Percentiles rank a stretch among this genome's conserved stretches.
These are phyloP conservation scores for Coleophoma cylindrospora DNA, from an alignment of 2,329 filamentous ascomycete species.

Conservation along the genomic window DNA sequence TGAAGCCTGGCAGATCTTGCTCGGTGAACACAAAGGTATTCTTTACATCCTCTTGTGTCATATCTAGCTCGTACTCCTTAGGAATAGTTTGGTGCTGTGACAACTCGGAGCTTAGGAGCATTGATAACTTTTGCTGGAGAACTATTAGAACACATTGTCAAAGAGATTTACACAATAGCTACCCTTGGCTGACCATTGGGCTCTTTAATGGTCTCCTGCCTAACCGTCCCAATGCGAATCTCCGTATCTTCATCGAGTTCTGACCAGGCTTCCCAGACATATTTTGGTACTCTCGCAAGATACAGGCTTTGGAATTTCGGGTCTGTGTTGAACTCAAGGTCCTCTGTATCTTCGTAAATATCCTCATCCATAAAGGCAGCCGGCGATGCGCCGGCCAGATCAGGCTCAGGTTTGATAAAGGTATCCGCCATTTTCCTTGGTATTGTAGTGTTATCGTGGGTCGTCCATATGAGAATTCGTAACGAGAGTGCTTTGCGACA, in stretches of 20 bases:
- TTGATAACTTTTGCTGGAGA: constrained; percentile 36
- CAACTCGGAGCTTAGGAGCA: constrained; percentile 63
- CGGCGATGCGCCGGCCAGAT: constrained; percentile 35
- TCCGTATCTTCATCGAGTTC: constrained; percentile 75
- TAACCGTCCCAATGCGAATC: constrained; percentile 73
- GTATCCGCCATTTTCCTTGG: constrained; percentile 22
- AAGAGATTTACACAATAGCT: too few relatives aligned
- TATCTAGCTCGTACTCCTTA: constrained; percentile 79
- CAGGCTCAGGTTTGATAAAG: constrained; percentile 45
- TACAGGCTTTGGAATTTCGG: constrained; percentile 45
- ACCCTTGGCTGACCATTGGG: too few relatives aligned
- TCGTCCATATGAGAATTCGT: constrained; percentile 11
- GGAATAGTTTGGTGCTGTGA: constrained; percentile 71
- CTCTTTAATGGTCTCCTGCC: constrained; percentile 28
- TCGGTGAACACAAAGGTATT: constrained; percentile 94
- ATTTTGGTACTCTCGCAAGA: constrained; percentile 72
- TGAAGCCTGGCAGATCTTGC: constrained; percentile 80
- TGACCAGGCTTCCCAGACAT: constrained; percentile 76
- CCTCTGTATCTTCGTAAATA: constrained; percentile 63
- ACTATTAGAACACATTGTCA: too few relatives aligned
- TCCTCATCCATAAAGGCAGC: constrained; percentile 54
- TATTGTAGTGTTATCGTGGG: constrained; percentile 8
- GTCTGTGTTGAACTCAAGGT: constrained; percentile 49
- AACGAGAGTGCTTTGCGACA: constrained; percentile 10
- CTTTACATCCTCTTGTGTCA: constrained; percentile 60